Base-by-base conservation (phyloP, 768 basidiomycete genomes). In the Boletus pseudo-olivaceus region DNA sequence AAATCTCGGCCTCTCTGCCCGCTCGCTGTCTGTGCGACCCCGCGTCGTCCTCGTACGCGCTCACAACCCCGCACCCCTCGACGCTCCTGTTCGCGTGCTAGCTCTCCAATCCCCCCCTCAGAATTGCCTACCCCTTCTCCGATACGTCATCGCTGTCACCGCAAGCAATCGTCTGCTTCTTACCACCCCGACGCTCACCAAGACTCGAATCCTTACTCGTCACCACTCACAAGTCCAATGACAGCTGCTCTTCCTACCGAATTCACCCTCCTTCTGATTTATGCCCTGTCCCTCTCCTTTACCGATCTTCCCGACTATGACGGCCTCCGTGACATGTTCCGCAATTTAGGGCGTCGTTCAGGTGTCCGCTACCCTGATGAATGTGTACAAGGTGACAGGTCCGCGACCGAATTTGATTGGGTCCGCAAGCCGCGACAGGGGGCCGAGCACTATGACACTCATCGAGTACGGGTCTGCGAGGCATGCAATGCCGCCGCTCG, bases 231-330 rank as follows among this genome's bases (percentile, higher is more conserved):
- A 60, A 69, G 79, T n/a, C 73, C 84, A 4, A 78, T 93, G 49
- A 90, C 88, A 9, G 80, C 84, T 50, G 84, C 87, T 5, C 82
- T 93, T 51, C 90, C 89, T 14, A 78, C 83, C 45, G 90, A 93
- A 71, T 90, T 93, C 55, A 87, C 87, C 58, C 81, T 90, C 50
- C 79, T 93, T 61, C 88, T 87, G 70, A 71, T 71, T 42, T 94
- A 94, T 72, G 84, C 87, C 20, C 82, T 92, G 42, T 84, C 83
- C 2, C 82, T 95, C 34, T 87, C 87, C 58, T 94, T 93, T 61
- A 90, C 90, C 63, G 92, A 94, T 73, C 77, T 90, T 38, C 93
- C 92, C 10, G 93, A 95, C 70, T 95, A 94, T 62, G 86, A 84
- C 41, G 91, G 91, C 27, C 75, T 93, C 23, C 79, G 91, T 40